Conservation (phyloP, 2,329 filamentous ascomycete species). For the Colletotrichum gloeosporioides region DNA sequence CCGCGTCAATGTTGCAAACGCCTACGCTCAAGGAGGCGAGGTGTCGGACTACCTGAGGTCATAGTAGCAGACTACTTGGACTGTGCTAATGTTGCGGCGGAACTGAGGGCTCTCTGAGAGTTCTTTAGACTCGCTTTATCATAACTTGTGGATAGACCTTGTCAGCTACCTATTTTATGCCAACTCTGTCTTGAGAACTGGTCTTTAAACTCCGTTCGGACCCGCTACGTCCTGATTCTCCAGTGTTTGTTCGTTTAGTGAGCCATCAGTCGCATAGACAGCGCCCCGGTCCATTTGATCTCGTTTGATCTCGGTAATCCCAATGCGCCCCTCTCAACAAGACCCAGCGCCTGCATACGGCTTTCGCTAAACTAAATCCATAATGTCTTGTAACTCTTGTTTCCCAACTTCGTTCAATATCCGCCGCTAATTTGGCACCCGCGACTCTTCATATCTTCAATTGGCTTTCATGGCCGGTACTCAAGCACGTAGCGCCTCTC, state of each 20-base stretch:
- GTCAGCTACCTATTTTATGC: not conserved
- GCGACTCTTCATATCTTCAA: slow-evolving; percentile 18
- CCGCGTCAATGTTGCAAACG: not conserved
- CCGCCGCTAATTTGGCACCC: not conserved
- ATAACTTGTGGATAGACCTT: not conserved
- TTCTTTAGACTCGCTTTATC: not conserved
- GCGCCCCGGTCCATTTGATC: slow-evolving; percentile 2
- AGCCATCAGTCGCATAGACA: not conserved
- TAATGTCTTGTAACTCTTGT: not conserved
- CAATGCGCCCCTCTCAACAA: not conserved
- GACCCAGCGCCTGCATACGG: not conserved
- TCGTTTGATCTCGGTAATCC: slow-evolving; percentile 2
- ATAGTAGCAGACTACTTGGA: not conserved
- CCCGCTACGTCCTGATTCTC: slow-evolving; percentile 1
- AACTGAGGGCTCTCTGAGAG: not conserved
- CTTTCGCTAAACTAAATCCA: not conserved
- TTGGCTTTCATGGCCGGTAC: slow-evolving; percentile 55
- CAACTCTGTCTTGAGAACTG: not conserved
- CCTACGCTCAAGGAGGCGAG: not conserved
- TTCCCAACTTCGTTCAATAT: not conserved
- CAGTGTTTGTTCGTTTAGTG: slow-evolving; percentile 15
- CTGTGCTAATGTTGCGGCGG: not conserved
- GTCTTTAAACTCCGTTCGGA: slow-evolving; percentile 4
- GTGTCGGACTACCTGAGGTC: not conserved
- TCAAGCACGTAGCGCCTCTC: slow-evolving; percentile 80